Percentiles rank a stretch among this genome's conserved stretches.
phyloP scores from a whole-genome alignment of 768 basidiomycete species.

The Leccinum subgranulosum region DNA sequence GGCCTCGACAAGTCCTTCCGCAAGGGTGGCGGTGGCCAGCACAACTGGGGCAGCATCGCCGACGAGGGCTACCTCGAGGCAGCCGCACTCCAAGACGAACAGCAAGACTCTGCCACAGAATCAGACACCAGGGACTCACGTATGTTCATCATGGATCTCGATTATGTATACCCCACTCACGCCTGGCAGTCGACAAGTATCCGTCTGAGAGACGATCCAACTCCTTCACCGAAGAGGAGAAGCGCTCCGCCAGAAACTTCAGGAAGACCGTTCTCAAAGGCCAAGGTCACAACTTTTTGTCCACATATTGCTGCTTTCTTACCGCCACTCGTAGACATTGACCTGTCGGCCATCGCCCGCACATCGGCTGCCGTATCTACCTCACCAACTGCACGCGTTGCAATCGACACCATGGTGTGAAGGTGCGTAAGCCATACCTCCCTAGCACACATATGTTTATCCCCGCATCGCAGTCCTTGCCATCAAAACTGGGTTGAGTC shows the following conservation, averaged over 20 bases:
- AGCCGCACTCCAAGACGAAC: constrained; percentile 58
- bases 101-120: constrained; percentile 40
- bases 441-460: background rate
- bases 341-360: constrained; percentile 79
- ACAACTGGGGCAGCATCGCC: constrained; percentile 80
- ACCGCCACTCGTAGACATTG: constrained; percentile 33
- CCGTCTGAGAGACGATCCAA: constrained; percentile 39
- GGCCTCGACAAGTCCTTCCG: constrained; percentile 69
- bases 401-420: constrained; percentile 14
- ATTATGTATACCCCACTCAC: constrained; percentile 7
- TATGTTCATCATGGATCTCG: constrained; percentile 5
- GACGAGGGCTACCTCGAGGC: constrained; percentile 62
- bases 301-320: background rate
- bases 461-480: background rate
- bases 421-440: constrained; percentile 8
- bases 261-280: constrained; percentile 72
- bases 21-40: constrained; percentile 76
- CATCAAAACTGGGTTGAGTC: background rate
- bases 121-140: constrained; percentile 18
- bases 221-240: constrained; percentile 60
- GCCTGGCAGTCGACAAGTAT: constrained; percentile 20
- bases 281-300: constrained; percentile 36
- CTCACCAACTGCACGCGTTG: constrained; percentile 38
- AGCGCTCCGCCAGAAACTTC: constrained; percentile 59
- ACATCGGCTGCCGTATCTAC: constrained; percentile 70